These are phyloP conservation scores for Ogataea corticis DNA, from an alignment of 805 yeast genomes.

Conservation along the genomic window DNA sequence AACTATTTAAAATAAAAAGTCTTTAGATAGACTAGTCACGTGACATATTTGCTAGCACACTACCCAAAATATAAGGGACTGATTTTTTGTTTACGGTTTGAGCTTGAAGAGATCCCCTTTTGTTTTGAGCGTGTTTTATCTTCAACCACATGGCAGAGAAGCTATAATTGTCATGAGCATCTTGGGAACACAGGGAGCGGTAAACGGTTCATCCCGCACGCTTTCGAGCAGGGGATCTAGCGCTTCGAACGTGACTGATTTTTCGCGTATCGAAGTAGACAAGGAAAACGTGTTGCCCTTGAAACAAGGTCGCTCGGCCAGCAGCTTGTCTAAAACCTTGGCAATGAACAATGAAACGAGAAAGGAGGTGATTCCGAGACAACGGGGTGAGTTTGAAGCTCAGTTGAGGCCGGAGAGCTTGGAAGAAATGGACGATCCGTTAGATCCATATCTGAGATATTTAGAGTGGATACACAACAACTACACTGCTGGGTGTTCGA, in stretches of 20 bases:
- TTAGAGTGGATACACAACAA: slow-evolving; percentile 67
- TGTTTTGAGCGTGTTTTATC: too few species aligned
- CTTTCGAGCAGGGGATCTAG: slow-evolving; percentile 10
- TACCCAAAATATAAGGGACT: too few species aligned
- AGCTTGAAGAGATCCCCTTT: not conserved
- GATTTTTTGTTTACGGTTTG: not conserved
- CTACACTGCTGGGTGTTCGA: slow-evolving; percentile 60
- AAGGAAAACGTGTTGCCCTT: slow-evolving; percentile 78
- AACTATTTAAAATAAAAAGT: not conserved
- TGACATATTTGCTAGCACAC: too few species aligned
- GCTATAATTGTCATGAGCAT: not conserved
- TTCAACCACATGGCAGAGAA: too few species aligned
- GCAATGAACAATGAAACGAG: slow-evolving; percentile 23
- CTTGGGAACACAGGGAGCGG: not conserved
- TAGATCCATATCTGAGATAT: slow-evolving; percentile 73
- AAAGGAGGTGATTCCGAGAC: slow-evolving; percentile 21
- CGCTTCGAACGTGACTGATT: slow-evolving; percentile 23
- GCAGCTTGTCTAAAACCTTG: slow-evolving; percentile 50
- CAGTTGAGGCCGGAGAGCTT: slow-evolving; percentile 41
- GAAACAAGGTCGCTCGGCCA: slow-evolving; percentile 67
- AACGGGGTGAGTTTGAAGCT: slow-evolving; percentile 50
- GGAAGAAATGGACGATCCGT: slow-evolving; percentile 79
- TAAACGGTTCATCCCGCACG: not conserved
- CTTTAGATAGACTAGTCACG: too few species aligned
- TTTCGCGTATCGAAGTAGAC: slow-evolving; percentile 49